Base-by-base conservation (phyloP, 345 rosid genomes). In the Lenwebbia sp. region DNA sequence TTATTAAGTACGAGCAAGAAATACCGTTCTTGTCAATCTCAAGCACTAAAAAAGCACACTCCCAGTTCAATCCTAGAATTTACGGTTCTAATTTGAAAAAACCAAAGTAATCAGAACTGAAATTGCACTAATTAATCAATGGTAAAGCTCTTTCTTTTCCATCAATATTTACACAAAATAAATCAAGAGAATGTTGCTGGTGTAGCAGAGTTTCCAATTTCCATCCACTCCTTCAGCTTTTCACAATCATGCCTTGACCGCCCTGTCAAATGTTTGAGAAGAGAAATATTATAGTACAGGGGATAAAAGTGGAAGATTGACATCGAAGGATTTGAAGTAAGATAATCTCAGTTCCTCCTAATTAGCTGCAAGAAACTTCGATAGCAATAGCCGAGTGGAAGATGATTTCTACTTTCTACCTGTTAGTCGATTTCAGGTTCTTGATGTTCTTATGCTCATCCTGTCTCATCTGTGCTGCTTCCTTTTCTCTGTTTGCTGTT, bases 401-500 rank as follows among this genome's bases (percentile, higher is more conserved):
- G 26, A 83, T 6, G 40, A 56, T 57, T n/a, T 47, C 54, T 41
- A 84, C 75, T 50, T 65, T 88, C 13, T 13, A 90, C 93, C 91
- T 90, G 88, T 54, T 91, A 25, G 86, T 76, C 44, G 86, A 85
- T 85, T 49, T 90, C 47, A 70, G 81, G 87, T 19, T 90, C 82
- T 82, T 88, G 40, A 37, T 83, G 84, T 70, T 93, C 90, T 65
- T 90, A 87, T 76, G 82, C 25, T 89, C 90, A 25, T 93, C 93
- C 54, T 44, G 82, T 88, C 87, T 92, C 41, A 65, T 78, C 23
- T 88, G 40, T n/a, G 65, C 85, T 26, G 90, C 86, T 90, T 92
- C 98, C 84, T 94, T 96, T 83, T 95, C 99, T 88, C 92, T 91
- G 9, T 92, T 92, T 17, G 90, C 92, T 51, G 95, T 92, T 93